A percentile compares a stretch with the other conserved stretches of the same genome.
These are phyloP conservation scores for Cryptococcus wingfieldii DNA, from an alignment of 1,284 basidiomycete species.

Conservation along the genomic window DNA sequence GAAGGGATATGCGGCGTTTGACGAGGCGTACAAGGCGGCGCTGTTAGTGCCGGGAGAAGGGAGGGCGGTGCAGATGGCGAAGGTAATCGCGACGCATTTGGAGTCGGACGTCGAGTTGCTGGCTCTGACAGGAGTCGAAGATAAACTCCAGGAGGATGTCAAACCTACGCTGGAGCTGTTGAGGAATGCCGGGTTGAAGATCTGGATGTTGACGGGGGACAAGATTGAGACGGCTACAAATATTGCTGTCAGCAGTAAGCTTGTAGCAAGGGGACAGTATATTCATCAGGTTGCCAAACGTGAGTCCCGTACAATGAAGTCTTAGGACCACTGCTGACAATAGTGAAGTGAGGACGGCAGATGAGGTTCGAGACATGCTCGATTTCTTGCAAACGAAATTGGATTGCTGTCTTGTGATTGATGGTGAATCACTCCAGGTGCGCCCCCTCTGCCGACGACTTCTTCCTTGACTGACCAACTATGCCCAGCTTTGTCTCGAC, in stretches of 20 bases:
- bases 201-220: constrained; percentile 99
- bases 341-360: constrained; percentile 67
- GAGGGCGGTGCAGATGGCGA: constrained; percentile 72
- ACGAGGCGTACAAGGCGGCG: constrained; percentile 69
- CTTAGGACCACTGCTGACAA: not conserved
- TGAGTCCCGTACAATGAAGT: constrained; percentile 50
- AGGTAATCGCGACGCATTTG: constrained; percentile 69
- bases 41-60: constrained; percentile 66
- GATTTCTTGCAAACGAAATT: constrained; percentile 92
- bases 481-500: constrained; percentile 71
- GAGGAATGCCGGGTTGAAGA: constrained; percentile 94
- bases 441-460: not conserved
- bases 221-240: constrained; percentile 99
- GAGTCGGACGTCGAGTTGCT: constrained; percentile 88
- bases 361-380: constrained; percentile 81
- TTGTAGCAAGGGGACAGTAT: constrained; percentile 93
- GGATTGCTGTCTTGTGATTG: constrained; percentile 96
- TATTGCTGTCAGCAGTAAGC: constrained; percentile 94
- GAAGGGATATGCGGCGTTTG: constrained; percentile 70
- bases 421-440: constrained; percentile 93
- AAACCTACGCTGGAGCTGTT: constrained; percentile 88
- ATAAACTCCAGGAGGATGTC: constrained; percentile 96
- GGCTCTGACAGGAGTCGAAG: constrained; percentile 95
- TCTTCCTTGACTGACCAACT: not conserved
- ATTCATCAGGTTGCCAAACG: constrained; percentile 94